Percentiles rank a stretch among this genome's conserved stretches.
Conservation (phyloP, 164 flowering plant species). For the Malania oleifera region DNA sequence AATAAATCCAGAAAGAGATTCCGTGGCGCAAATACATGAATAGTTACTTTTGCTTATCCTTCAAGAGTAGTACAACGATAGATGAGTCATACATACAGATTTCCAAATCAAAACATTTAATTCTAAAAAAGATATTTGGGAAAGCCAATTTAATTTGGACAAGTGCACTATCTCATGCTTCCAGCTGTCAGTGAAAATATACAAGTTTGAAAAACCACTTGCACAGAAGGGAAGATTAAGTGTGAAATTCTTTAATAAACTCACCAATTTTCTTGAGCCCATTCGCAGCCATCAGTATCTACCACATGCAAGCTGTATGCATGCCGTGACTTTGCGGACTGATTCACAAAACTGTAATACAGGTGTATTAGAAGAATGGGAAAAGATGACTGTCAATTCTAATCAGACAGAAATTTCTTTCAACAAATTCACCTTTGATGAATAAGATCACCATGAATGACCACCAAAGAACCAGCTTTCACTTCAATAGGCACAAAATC, state of each 20-base stretch:
- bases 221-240: no score
- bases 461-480: conserved; percentile 86
- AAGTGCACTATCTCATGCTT: no score
- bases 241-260: conserved; percentile 2
- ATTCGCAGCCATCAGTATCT: conserved; percentile 80
- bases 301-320: conserved; percentile 93
- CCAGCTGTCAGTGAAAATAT: no score
- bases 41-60: no score
- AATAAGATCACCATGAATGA: conserved; percentile 88
- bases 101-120: no score
- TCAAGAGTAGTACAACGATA: no score
- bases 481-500: conserved; percentile 90
- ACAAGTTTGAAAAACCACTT: no score
- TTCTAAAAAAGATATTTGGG: no score
- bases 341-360: conserved; percentile 74
- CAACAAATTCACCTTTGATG: conserved; percentile 71
- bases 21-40: no score
- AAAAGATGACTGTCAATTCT: not conserved
- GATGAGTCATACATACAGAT: no score
- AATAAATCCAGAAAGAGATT: no score
- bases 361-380: conserved; percentile 4
- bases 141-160: no score
- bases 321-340: conserved; percentile 85
- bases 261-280: conserved; percentile 90
- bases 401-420: not conserved